Percentiles rank a stretch among this genome's conserved stretches.
Evolutionary conservation across 2,329 filamentous ascomycete species (phyloP).

Genomic region (Trichoderma asperellum): DNA sequence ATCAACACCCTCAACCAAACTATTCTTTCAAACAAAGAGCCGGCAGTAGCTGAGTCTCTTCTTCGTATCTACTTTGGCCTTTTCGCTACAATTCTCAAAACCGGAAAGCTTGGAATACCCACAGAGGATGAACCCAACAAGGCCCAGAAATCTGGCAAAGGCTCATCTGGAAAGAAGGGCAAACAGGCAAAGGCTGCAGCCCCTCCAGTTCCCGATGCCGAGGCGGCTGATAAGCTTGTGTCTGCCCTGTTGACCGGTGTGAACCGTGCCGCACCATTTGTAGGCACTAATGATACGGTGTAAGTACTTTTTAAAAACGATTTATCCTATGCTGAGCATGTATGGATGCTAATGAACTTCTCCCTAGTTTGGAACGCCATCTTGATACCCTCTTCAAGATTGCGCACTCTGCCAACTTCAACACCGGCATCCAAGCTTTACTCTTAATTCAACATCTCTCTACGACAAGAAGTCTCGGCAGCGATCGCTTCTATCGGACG

Average conservation of each 20-base stretch:
- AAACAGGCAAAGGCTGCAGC: constrained; percentile 35
- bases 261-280: constrained; percentile 94
- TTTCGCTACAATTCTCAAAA: constrained; percentile 82
- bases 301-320: constrained; percentile 48
- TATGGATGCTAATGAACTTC: constrained; percentile 31
- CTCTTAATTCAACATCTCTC: constrained; percentile 94
- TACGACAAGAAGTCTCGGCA: constrained; percentile 74
- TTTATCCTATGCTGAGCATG: not conserved
- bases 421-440: constrained; percentile 94
- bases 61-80: constrained; percentile 90
- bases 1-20: constrained; percentile 98
- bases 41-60: constrained; percentile 76
- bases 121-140: constrained; percentile 52
- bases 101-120: constrained; percentile 43
- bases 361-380: constrained; percentile 74
- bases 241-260: constrained; percentile 91
- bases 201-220: constrained; percentile 64
- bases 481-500: constrained; percentile 92
- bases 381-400: constrained; percentile 94
- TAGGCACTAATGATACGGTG: constrained; percentile 75
- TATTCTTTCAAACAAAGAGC: constrained; percentile 83
- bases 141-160: constrained; percentile 34
- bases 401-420: constrained; percentile 98
- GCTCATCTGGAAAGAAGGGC: constrained; percentile 17
- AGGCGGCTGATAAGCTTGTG: constrained; percentile 79